Base-by-base conservation (phyloP, 306 rosid species). In the Cicer yamashitae region DNA sequence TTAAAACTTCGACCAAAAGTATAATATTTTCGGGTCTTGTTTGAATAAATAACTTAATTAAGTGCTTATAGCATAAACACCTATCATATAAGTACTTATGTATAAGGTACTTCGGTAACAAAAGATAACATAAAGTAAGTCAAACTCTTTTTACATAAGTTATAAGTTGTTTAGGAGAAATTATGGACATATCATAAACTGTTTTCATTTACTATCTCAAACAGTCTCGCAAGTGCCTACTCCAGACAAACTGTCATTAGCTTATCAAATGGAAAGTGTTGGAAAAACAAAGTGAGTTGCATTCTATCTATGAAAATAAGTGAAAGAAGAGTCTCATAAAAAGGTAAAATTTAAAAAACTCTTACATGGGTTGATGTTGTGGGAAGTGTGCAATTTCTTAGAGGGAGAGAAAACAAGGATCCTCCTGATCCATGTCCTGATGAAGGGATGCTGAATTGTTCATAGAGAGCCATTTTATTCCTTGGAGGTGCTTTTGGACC, bases 391-490 rank as follows among this genome's bases (percentile, higher is more conserved):
- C 45, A 78, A 60, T 79, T 80, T 70, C 78, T 80, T 73, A 81
- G 69, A 0, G 77, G 82, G 25, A 64, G 71, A 43, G 89, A 80
- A 83, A 84, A 79, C 66, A 72, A 79, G 13, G 96, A 80, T 53
- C 82, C 62, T 67, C 51, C 75, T 10, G 44, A 5, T 68, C 22
- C 61, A 78, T 88, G 82, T 81, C 85, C 84, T 52, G 89, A 44
- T 40, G 89, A 82, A 80, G 96, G 88, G 17, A 77, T 72, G 74
- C 79, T 84, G 74, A 84, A 81, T 78, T 85, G 88, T 78, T 88
- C 91, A 79, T 85, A 85, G 44, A 89, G 89, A 84, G 93, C 96
- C 97, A 90, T 92, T 64, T 92, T 92, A 82, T 88, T 89, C 84
- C 96, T 90, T 77, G 93, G 90, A 48, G 96, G 96, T 69, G 91